Evolutionary conservation across 2,329 filamentous ascomycete genomes (phyloP), one percentile per base, ranked within the genome.

Genomic region (Calonectria ilicicola): DNA sequence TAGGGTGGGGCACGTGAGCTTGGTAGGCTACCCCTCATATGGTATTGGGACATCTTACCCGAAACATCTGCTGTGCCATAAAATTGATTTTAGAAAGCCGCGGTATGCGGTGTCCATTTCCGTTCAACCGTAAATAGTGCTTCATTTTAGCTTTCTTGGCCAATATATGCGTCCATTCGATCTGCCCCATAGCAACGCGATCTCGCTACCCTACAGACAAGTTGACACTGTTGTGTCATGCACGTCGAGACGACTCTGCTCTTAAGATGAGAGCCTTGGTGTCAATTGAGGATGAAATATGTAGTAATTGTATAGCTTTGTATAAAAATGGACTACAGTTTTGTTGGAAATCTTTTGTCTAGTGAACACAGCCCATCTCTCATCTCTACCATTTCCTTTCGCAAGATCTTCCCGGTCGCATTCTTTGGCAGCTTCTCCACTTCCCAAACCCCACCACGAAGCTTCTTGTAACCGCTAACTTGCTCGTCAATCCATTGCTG

Each of bases 391-490:
- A 84, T 77, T 44, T 83, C 74, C 62, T 81, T 82, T 35, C 82
- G 78, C 27, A 84, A 58, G 38, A 85, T 84, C 76, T 85, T 84
- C 3, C 83, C 83, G 2, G 83, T 84, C 23, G 83, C 76, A 66
- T 84, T 84, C 73, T 82, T 82, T 17, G 83, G 83, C 40, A 84
- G 74, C 26, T 75, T 76, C 19, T 73, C 53, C 21, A 83, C 75
- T 58, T 82, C 78, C 81, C 82, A 84, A 0, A 84, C 81, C 3
- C 83, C 83, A 19, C 82, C 83, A 14, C 83, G 77, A 15, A 86
- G 80, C 76, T 83, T 85, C 79, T 86, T 85, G 67, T 85, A 85
- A 5, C 84, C 84, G 29, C 83, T 84, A 6, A 86, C 84, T 65
- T 84, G 82, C 10, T 72, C 73, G 58, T 85, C 80, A 23, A 85